Base-by-base conservation (phyloP, 306 rosid genomes). In the Ormosia emarginata region DNA sequence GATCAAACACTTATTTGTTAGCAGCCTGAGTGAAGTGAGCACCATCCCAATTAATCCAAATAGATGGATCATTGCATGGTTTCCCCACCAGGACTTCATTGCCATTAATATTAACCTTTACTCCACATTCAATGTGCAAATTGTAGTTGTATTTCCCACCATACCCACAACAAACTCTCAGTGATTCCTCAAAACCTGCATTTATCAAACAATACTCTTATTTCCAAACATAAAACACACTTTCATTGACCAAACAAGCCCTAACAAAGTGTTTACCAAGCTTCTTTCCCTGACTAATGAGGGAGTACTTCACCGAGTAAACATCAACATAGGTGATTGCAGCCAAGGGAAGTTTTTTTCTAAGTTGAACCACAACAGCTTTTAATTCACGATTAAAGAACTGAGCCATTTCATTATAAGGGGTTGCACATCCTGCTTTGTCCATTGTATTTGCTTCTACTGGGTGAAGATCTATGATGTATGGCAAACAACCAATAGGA, bases 121-220 rank as follows among this genome's bases (percentile, higher is more conserved):
- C 83, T 29, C 97, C 98, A 78, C 98, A 95, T 49, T 90, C 92
- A 18, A 58, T 32, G 5, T 87, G 53, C 55, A 50, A 0, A 15
- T 90, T 93, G 86, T 69, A 90, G 75, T 95, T 95, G 71, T 90
- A 90, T 79, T 88, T 89, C 40, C 95, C 97, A 58, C 97, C 97
- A 37, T 95, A 94, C 2, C 97, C 95, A 80, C 98, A 95, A 39
- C 98, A 95, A 14, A 97, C 92, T 71, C 87, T 86, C 46, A 94
- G 33, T 1, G 97, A 88, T 34, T 84, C 70, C 86, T 76, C 50
- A 74, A 94, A 93, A 67, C 98, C 97, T 94, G 78, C 91, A 85
- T 47, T 40, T 6, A 66, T 46, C 17, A 69, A 46, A 64, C 59
- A 64, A 69, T 43, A 15, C 80, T 47, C 70, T 64, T 37, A 7